These are phyloP conservation scores for Platismatia glauca DNA, from an alignment of 495 filamentous ascomycete species.

Conservation along the genomic window DNA sequence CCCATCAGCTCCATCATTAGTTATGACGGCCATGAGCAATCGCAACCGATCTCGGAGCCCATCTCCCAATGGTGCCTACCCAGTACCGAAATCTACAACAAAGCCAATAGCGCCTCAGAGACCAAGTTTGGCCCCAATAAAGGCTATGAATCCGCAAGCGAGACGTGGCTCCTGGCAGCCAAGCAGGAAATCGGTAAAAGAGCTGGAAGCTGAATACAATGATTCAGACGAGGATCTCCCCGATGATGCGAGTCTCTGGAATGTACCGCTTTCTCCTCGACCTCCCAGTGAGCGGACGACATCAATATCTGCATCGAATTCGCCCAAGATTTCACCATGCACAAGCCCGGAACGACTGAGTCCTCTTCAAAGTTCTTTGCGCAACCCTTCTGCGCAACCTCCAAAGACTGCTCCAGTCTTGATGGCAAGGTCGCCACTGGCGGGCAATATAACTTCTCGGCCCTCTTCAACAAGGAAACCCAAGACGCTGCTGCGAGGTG, in stretches of 20 bases:
- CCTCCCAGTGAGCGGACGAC: constrained; percentile 53
- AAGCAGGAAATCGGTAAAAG: constrained; percentile 63
- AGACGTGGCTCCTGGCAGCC: constrained; percentile 55
- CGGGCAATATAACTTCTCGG: constrained; percentile 7
- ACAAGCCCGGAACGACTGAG: constrained; percentile 49
- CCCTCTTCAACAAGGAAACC: constrained; percentile 15
- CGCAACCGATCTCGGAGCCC: constrained; percentile 31
- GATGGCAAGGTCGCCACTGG: constrained; percentile 28
- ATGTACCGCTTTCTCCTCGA: constrained; percentile 88
- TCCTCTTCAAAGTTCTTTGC: constrained; percentile 21
- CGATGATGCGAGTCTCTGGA: constrained; percentile 83
- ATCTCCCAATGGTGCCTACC: constrained; percentile 24
- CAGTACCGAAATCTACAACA: constrained; percentile 3
- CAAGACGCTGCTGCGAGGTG: constrained; percentile 30
- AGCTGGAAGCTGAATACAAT: constrained; percentile 79
- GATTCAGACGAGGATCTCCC: constrained; percentile 89
- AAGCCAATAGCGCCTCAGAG: constrained; percentile 10
- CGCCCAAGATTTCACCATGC: constrained; percentile 41
- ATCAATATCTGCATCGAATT: constrained; percentile 37
- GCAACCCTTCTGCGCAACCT: constrained; percentile 2
- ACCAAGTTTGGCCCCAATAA: constrained; percentile 5
- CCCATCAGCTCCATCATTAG: constrained; percentile 35
- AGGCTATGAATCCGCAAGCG: constrained; percentile 12
- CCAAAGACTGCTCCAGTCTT: constrained; percentile 22
- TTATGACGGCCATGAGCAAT: constrained; percentile 26